phyloP scores from a whole-genome alignment of 768 basidiomycete species.

The Rhizopogon sp. region DNA sequence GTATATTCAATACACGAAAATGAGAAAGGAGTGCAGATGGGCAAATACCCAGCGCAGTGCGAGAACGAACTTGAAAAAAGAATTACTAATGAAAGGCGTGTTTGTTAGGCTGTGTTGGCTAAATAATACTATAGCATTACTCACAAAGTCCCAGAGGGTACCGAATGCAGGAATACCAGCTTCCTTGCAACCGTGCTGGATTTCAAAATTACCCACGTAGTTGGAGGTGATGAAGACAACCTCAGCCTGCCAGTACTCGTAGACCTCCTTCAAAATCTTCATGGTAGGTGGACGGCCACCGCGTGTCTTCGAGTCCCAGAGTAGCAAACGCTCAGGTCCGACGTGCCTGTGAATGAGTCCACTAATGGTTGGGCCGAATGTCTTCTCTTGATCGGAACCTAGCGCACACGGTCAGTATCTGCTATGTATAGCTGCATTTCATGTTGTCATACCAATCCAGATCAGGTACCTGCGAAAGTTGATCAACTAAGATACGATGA shows the following conservation, averaged over 20 bases:
- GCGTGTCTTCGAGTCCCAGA: conserved; percentile 75
- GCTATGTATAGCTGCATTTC: neutral
- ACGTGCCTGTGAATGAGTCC: conserved; percentile 68
- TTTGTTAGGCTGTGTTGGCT: conserved; percentile 1
- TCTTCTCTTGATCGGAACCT: conserved; percentile 81
- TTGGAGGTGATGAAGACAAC: conserved; percentile 84
- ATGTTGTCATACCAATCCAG: conserved; percentile 54
- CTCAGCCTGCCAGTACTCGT: conserved; percentile 68
- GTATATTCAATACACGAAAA: conserved; percentile 2
- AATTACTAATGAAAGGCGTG: conserved; percentile 17
- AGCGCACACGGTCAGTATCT: conserved; percentile 10
- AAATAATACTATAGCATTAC: conserved; percentile 5
- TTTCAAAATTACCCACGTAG: conserved; percentile 70
- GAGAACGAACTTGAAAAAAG: conserved; percentile 4
- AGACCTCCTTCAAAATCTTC: conserved; percentile 68
- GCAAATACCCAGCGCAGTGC: neutral
- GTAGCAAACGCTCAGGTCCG: conserved; percentile 64
- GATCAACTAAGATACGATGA: neutral
- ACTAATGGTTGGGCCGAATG: conserved; percentile 76
- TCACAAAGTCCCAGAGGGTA: conserved; percentile 67
- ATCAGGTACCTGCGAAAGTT: conserved; percentile 59
- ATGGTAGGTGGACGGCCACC: conserved; percentile 76
- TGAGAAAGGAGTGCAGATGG: neutral
- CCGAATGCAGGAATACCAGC: conserved; percentile 65
- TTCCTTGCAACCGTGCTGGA: conserved; percentile 74